These are phyloP conservation scores for Suillus placidus DNA, from an alignment of 768 basidiomycete genomes.

Conservation along the genomic window DNA sequence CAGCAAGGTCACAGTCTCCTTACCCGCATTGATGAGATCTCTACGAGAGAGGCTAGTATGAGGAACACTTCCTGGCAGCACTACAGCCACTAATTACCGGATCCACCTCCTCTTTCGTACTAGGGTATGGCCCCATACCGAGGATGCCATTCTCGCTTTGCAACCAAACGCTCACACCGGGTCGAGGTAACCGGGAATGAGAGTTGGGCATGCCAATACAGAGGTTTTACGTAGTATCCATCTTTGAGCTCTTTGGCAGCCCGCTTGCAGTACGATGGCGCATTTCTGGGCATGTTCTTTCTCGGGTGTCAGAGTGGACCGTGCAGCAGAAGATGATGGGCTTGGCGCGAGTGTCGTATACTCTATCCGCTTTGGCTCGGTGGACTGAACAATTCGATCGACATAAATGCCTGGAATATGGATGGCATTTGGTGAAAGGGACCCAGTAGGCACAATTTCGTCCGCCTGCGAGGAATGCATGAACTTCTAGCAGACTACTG, in stretches of 20 bases:
- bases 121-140: conserved; percentile 88
- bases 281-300: conserved; percentile 54
- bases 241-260: conserved; percentile 90
- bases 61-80: conserved; percentile 3
- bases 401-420: conserved; percentile 88
- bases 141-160: conserved; percentile 92
- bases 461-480: conserved; percentile 66
- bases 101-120: conserved; percentile 72
- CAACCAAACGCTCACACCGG: conserved; percentile 80
- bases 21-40: conserved; percentile 93
- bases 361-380: conserved; percentile 78
- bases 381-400: conserved; percentile 83
- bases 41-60: conserved; percentile 38
- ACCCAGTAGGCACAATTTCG: conserved; percentile 82
- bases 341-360: conserved; percentile 66
- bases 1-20: conserved; percentile 90
- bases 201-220: conserved; percentile 92
- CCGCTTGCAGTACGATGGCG: conserved; percentile 78
- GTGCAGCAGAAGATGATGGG: conserved; percentile 31
- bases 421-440: conserved; percentile 78
- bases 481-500: conserved; percentile 12
- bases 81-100: conserved; percentile 74
- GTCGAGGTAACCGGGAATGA: conserved; percentile 80
- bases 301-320: conserved; percentile 43
- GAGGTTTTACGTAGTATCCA: conserved; percentile 85